Evolutionary conservation across 2,329 filamentous ascomycete species (phyloP), one percentile per base, ranked within the genome.

Genomic region (Tolypocladium amazonense): DNA sequence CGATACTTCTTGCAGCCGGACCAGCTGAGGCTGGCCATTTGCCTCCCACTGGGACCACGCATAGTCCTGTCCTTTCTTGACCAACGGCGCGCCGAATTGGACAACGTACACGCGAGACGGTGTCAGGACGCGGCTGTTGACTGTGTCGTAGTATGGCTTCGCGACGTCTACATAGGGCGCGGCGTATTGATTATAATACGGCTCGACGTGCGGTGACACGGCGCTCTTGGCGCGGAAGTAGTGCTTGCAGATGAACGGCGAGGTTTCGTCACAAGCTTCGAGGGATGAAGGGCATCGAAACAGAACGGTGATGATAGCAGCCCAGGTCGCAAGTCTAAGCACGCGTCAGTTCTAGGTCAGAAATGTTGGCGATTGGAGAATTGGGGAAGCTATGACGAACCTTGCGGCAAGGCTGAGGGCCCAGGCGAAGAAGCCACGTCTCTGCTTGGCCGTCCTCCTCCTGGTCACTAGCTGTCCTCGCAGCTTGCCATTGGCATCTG

Each of bases 121-220:
- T 3, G 81, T 77, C 68, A 94, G 83, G 56, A 95, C 77, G 52
- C 80, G 76, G 65, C 86, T 82, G 64, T 88, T 79, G 56, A 85
- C 73, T 0, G 77, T 76, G 23, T 83, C 69, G 69, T 88, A 88
- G 74, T 97, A 96, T 0, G 93, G 93, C 62, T 83, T 85, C 41
- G 83, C 87, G 56, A 84, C 76, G 43, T 92, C 82, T 62, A 96
- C 84, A 70, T 97, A 94, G 3, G 91, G 90, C 7, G 88, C 88
- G 30, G 90, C 88, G 69, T 97, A 96, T 60, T 83, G 74, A 65
- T 93, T 78, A 73, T 97, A 97, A 75, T 95, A 96, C 3, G 92
- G 93, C 66, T 87, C 81, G 38, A 95, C 69, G 72, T 93, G 88
- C 4, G 94, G 94, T 33, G 84, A 76, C 61, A 92, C 77, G 60